These are phyloP conservation scores for Serendipita vermifera DNA, from an alignment of 768 basidiomycete genomes.

Conservation along the genomic window DNA sequence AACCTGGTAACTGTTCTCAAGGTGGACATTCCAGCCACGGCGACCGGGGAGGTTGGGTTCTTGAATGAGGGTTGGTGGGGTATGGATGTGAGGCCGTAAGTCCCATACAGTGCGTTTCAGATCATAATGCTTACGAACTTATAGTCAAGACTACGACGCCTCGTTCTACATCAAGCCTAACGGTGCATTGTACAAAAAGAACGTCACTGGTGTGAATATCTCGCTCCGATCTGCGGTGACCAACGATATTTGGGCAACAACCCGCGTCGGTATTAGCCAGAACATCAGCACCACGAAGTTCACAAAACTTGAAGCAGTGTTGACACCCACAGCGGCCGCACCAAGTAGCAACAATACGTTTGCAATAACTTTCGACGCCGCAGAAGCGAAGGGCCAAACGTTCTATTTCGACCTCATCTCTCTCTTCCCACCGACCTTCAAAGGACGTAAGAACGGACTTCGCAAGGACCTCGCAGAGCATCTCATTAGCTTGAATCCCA, in stretches of 20 bases:
- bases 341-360: background rate
- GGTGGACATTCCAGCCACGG: too few species aligned
- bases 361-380: background rate
- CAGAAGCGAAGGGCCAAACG: slow-evolving; percentile 7
- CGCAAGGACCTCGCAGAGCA: background rate
- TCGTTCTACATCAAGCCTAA: background rate
- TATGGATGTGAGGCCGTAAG: background rate
- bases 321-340: background rate
- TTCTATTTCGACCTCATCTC: background rate
- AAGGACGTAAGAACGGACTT: background rate
- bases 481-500: background rate
- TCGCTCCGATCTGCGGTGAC: background rate
- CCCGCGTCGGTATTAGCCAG: background rate
- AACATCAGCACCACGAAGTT: background rate
- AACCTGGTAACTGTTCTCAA: too few species aligned
- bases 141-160: background rate
- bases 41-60: too few species aligned
- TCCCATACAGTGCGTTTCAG: too few species aligned
- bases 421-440: slow-evolving; percentile 1
- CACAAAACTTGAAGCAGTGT: background rate
- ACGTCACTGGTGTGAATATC: too few species aligned
- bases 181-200: too few species aligned
- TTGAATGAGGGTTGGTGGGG: slow-evolving; percentile 7
- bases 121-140: too few species aligned
- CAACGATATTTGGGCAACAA: background rate